Base-by-base conservation (phyloP, 306 rosid species). In the Vicia sativa region DNA sequence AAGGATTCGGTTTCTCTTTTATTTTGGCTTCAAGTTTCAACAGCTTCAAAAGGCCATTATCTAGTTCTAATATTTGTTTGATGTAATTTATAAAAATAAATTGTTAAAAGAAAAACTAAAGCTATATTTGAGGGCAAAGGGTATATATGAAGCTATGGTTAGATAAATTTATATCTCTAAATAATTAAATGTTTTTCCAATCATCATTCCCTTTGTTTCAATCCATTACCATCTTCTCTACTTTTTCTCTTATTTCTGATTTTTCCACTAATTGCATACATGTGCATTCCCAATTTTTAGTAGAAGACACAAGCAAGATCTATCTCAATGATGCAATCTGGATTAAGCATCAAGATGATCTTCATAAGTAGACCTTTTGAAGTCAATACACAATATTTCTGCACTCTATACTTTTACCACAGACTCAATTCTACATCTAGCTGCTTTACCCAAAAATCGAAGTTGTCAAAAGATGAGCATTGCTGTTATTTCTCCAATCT, bases 311-410 rank as follows among this genome's bases (percentile, higher is more conserved):
- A 16, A 21, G 72, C 45, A 53, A 41, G 65, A 73, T 55, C 59
- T 74, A 52, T 39, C 23, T 43, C 72, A 28, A 9, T 42, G 25
- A 37, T n/a, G 49, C 35, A 34, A 45, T 45, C 50, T 15, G 38
- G 48, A 45, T 44, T 26, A 57, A 59, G 75, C 49, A 58, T 71
- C 75, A 59, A 45, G 75, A 9, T 71, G 39, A 72, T 61, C 21
- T 23, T 71, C 25, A 9, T 48, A 60, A 60, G 48, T 39, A 60
- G 23, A 58, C 58, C 15, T 31, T 31, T 41, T 28, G 38, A 31
- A 25, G 79, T 23, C 41, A 75, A 29, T 28, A 39, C 10, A 21
- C 41, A 75, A 29, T 49, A 19, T 11, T 68, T 49, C 67, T 58
- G 21, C 39, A 60, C n/a, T 18, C 31, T 12, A 43, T 49, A 59